These are phyloP conservation scores for Camellia lanceoleosa DNA, from an alignment of 148 eudicot genomes.

Conservation along the genomic window DNA sequence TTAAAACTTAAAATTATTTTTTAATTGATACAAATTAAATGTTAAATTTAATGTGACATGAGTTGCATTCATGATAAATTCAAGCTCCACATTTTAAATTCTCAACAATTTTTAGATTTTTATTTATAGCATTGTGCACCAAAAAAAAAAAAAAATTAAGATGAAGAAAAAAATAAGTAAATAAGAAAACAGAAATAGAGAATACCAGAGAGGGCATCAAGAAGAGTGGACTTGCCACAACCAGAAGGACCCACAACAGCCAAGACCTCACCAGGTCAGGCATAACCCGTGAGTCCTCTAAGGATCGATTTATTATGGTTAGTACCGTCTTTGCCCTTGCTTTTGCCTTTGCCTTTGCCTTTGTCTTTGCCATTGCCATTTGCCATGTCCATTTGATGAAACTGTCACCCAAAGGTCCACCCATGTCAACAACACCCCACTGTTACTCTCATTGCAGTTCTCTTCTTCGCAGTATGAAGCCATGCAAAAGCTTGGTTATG, in stretches of 20 bases:
- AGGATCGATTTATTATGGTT: conserved; percentile 19
- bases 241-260: conserved; percentile 55
- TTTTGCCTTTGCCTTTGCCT: too few species aligned
- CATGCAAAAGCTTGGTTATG: background rate
- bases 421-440: conserved; percentile 31
- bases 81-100: too few species aligned
- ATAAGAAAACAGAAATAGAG: too few species aligned
- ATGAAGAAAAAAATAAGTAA: background rate
- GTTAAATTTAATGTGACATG: too few species aligned
- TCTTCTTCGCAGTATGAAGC: background rate
- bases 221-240: conserved; percentile 52
- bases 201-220: conserved; percentile 45
- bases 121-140: background rate
- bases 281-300: conserved; percentile 38
- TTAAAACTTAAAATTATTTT: too few species aligned
- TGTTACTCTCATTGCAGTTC: background rate
- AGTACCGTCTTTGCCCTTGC: conserved; percentile 10
- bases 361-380: too few species aligned
- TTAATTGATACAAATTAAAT: too few species aligned
- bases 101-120: too few species aligned
- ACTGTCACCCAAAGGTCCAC: conserved; percentile 39
- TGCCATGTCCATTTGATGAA: background rate
- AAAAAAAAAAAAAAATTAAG: background rate
- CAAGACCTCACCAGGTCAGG: conserved; percentile 32
- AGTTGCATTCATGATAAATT: too few species aligned